phyloP scores from a whole-genome alignment of 2,329 filamentous ascomycete species.

The Phaeophleospora eucalypticola region DNA sequence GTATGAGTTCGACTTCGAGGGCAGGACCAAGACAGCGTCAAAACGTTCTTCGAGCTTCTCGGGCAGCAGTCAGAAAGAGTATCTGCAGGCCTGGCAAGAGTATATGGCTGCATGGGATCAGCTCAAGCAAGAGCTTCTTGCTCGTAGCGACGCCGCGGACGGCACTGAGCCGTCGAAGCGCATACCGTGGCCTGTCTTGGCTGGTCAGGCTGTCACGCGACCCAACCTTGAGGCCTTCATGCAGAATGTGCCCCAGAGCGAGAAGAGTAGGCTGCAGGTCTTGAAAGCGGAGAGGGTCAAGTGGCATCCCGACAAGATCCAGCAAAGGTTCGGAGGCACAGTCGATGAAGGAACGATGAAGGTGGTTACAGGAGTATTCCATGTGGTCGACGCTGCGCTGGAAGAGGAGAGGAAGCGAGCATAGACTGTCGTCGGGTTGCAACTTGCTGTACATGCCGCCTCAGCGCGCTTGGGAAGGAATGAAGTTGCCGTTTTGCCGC shows the following conservation, averaged over 20 bases:
- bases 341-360: slow-evolving; percentile 70
- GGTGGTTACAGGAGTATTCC: slow-evolving; percentile 84
- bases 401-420: slow-evolving; percentile 24
- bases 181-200: slow-evolving; percentile 70
- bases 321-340: slow-evolving; percentile 73
- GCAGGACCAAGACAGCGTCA: slow-evolving; percentile 8
- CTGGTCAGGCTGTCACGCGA: slow-evolving; percentile 54
- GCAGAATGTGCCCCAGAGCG: slow-evolving; percentile 45
- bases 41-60: slow-evolving; percentile 3
- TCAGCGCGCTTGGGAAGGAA: too few species aligned
- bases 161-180: slow-evolving; percentile 27
- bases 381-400: slow-evolving; percentile 66
- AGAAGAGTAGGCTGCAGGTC: slow-evolving; percentile 38
- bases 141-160: slow-evolving; percentile 4
- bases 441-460: background rate
- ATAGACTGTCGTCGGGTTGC: background rate
- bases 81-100: slow-evolving; percentile 25
- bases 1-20: slow-evolving; percentile 21
- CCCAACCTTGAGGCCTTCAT: slow-evolving; percentile 68
- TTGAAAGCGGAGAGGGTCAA: slow-evolving; percentile 82
- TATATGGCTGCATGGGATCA: slow-evolving; percentile 30
- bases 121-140: slow-evolving; percentile 26
- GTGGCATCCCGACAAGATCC: slow-evolving; percentile 98
- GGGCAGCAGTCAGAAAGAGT: slow-evolving; percentile 17
- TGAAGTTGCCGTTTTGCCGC: too few species aligned